Evolutionary conservation across 2,329 filamentous ascomycete species (phyloP), one percentile per base, ranked within the genome.

Genomic region (Teratosphaeria destructans): DNA sequence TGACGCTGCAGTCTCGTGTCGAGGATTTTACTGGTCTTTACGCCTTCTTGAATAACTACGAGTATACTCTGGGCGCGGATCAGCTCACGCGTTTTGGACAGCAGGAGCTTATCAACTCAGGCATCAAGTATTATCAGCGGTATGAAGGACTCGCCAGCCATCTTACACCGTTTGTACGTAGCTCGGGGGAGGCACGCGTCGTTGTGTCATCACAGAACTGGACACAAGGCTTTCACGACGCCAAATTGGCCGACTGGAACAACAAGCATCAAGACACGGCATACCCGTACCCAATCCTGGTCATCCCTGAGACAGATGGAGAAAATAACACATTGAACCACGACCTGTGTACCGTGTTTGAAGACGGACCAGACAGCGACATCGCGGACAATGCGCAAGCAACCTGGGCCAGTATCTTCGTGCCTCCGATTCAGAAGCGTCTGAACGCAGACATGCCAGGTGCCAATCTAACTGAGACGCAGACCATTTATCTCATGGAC

Each of bases 321-420:
- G 79, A 78, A 65, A 96, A 96, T 76, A 96, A 96, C 74, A 92
- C 90, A 0, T 80, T 96, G 27, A 85, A 86, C 65, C 88, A 93
- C 70, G 82, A 83, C 37, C 78, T 83, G 10, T 96, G 92, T 73
- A 80, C 79, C 3, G 77, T 76, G 0, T 95, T 95, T 66, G 87
- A 92, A 67, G 70, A 80, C 0, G 85, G 83, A 0, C 74, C 77
- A 11, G 73, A 78, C 59, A 77, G 78, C 5, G 71, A 75, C 1
- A 73, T 82, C 4, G 82, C 80, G 19, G 67, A 74, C 27, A 70
- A 73, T 1, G 81, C 82, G 0, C 82, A 87, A 69, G 70, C 70
- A 0, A 72, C 72, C 2, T 96, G 86, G 82, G 77, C 78, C 0
- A 74, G 78, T 5, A 77, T 81, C 5, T 95, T 94, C 70, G 78